phyloP scores from a whole-genome alignment of 805 yeast species.

The Candida pseudoglaebosa region DNA sequence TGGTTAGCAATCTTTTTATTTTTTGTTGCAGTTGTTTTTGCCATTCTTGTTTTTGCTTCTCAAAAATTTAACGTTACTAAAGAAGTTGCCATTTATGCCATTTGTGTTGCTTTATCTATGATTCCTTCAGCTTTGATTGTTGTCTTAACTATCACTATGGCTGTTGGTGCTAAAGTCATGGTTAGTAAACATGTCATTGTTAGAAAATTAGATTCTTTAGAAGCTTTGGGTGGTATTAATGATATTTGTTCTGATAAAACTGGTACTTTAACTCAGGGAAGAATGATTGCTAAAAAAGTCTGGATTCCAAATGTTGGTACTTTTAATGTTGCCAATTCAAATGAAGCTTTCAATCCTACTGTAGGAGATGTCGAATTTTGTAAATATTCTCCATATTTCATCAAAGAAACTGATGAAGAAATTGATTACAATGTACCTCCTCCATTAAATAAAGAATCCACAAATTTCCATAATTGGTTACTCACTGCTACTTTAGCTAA shows the following conservation, averaged over 20 bases:
- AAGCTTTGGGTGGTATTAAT: constrained; percentile 36
- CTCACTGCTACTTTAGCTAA: constrained; percentile 37
- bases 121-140: constrained; percentile 37
- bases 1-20: constrained; percentile 50
- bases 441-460: constrained; percentile 17
- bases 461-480: constrained; percentile 21
- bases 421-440: constrained; percentile 33
- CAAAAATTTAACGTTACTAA: constrained; percentile 29
- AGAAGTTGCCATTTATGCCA: constrained; percentile 37
- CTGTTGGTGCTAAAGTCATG: constrained; percentile 39
- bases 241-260: constrained; percentile 41
- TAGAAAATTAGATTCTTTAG: constrained; percentile 33
- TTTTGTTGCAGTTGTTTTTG: constrained; percentile 40
- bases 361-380: constrained; percentile 39
- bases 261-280: constrained; percentile 38
- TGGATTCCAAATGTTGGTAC: constrained; percentile 36
- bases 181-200: constrained; percentile 33
- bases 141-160: constrained; percentile 39
- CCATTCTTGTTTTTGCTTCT: constrained; percentile 36
- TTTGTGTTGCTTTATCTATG: constrained; percentile 39
- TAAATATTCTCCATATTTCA: constrained; percentile 24
- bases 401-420: constrained; percentile 30
- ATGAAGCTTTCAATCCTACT: constrained; percentile 32
- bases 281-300: constrained; percentile 33
- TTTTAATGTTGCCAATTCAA: constrained; percentile 27